Evolutionary conservation across 352 stramenopile genomes (phyloP), one percentile per base, ranked within the genome.

Genomic region (Globisporangium iwayamae): DNA sequence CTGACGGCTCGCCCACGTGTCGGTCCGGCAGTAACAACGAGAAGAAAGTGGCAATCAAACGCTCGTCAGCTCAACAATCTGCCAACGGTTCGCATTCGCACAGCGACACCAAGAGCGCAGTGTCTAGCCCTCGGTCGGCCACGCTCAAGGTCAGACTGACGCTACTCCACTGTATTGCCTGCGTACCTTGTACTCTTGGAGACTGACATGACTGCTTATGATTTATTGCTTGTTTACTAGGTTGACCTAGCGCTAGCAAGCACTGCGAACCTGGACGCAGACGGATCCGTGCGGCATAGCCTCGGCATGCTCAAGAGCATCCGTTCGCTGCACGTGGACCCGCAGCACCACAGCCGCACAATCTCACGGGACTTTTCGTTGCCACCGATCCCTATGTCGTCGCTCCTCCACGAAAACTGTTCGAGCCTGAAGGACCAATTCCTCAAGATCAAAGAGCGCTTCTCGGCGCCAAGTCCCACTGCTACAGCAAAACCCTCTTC

Each of bases 391-490:
- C 64, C 75, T 7, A 51, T 69, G 50, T 86, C 77, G 5, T 71
- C 72, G 1, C 60, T 85, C 2, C 59, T 71, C 4, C 79, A 89
- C 41, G 81, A 89, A 47, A 89, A 84, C 53, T 89, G 84, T 64
- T 82, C 76, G n/a, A 87, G 76, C 53, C 69, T 93, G 7, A 89
- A 88, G 32, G 84, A 93, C 45, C 84, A 93, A 50, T 93, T 93
- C 32, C 77, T 91, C 43, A 85, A 83, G 64, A 89, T 93, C 61
- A 90, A 90, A 59, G 81, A 93, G 43, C 75, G 79, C 16, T 93
- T 93, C 62, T 89, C 80, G 3, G 54, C 55, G 16, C 58, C 39
- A 6, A 55, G 34, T 36, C 65, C 22, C 13, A 66, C 30, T n/a
- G 45, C 39, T 46, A 4, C 53, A 70, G 69, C 64, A 73, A 81